phyloP scores from a whole-genome alignment of 2,329 filamentous ascomycete genomes.

The Aureobasidium sp. region DNA sequence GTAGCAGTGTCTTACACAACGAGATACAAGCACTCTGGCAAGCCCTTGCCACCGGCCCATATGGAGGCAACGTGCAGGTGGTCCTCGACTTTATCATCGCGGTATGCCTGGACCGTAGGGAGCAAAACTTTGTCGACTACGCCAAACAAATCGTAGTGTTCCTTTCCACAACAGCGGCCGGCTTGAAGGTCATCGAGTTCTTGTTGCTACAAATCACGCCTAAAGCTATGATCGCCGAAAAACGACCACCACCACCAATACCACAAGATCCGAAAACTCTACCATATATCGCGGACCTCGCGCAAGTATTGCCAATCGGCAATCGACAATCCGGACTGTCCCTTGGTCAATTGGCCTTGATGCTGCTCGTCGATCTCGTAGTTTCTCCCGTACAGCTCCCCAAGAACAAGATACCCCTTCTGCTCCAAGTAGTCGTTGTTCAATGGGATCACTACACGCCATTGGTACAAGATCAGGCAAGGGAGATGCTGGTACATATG shows the following conservation, averaged over 20 bases:
- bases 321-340: conserved; percentile 84
- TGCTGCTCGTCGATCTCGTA: conserved; percentile 90
- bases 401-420: conserved; percentile 69
- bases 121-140: conserved; percentile 97
- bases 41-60: conserved; percentile 83
- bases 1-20: conserved; percentile 79
- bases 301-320: conserved; percentile 68
- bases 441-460: conserved; percentile 97
- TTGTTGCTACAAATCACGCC: conserved; percentile 83
- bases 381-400: conserved; percentile 78
- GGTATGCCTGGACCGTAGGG: conserved; percentile 82
- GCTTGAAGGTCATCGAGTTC: conserved; percentile 89
- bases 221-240: conserved; percentile 94
- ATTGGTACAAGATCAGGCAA: conserved; percentile 89
- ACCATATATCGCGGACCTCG: conserved; percentile 83
- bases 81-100: conserved; percentile 95
- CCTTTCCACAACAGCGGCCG: conserved; percentile 73
- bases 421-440: conserved; percentile 85
- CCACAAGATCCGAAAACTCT: conserved; percentile 65
- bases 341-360: conserved; percentile 83
- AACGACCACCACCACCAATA: conserved; percentile 56
- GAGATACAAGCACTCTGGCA: conserved; percentile 98
- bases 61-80: conserved; percentile 87
- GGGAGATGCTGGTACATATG: conserved; percentile 95
- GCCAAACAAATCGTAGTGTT: conserved; percentile 98